phyloP scores from a whole-genome alignment of 2,329 filamentous ascomycete genomes.

The Trichoderma sp. region DNA sequence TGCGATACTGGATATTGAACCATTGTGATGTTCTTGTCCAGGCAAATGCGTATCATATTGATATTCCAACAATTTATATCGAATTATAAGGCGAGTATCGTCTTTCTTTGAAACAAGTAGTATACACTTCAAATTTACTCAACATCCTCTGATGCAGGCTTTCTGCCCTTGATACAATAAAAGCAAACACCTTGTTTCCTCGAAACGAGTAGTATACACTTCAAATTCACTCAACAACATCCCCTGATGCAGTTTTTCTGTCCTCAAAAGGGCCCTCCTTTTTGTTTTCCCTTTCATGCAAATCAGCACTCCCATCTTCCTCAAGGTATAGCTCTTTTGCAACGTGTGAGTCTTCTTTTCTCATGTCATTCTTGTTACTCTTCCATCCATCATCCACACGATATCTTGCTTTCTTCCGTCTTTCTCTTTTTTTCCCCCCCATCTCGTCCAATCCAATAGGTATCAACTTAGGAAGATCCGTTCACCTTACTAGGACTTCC shows the following conservation, averaged over 20 bases:
- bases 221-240: background rate
- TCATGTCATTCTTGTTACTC: background rate
- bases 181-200: background rate
- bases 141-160: background rate
- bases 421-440: rapidly evolving
- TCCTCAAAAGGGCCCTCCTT: background rate
- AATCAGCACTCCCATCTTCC: background rate
- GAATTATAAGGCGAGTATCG: background rate
- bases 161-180: background rate
- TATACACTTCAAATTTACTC: background rate
- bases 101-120: background rate
- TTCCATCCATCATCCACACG: background rate
- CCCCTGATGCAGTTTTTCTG: background rate
- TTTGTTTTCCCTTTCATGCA: background rate
- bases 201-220: background rate
- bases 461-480: background rate
- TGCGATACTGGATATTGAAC: background rate
- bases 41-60: background rate
- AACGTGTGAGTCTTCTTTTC: background rate
- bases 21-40: background rate
- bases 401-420: background rate
- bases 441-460: background rate
- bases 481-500: constrained; percentile 11
- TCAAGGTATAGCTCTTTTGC: background rate
- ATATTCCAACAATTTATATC: background rate